Evolutionary conservation across 129 eudicot species (phyloP), one percentile per base, ranked within the genome.

Genomic region (Escallonia rubra): DNA sequence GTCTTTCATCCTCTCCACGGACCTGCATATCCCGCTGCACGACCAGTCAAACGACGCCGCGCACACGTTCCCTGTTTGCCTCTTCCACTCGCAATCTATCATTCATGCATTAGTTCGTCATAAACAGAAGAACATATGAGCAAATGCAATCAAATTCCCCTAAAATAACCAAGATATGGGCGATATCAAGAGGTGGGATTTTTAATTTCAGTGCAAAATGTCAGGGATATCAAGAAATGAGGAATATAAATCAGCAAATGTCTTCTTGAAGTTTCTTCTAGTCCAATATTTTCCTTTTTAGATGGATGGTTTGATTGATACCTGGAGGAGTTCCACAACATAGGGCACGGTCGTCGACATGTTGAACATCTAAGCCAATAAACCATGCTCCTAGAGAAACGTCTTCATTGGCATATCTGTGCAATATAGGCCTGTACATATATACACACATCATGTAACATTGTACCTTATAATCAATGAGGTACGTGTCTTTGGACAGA

Each of bases 301-400:
- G 7, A 5, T 14, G 14, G 39, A 4, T 57, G 9, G 39, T 45
- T 11, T 23, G 34, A 23, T 58, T 48, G 3, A 7, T 48, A 90
- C 95, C 97, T 64, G 95, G 91, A 65, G 95, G 95, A 43, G 95
- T 90, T 61, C 97, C 97, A 68, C 97, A 90, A 68, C 97, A 90
- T 89, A 90, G 79, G 61, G 88, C 74, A 51, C 82, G 88, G 10
- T 86, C 91, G 66, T 90, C 87, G 4, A 90, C 64, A 16, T 90
- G 97, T 63, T 86, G 81, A 23, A 90, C 97, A 59, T 90, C 95
- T 63, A 90, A 66, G 11, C 97, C 97, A 67, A 90, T 81, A n/a
- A 90, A 63, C 97, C 95, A 90, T 3, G 97, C 66, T 0, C 97
- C 97, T 41, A 90, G 71, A 0, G 97, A 81, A 6, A 90, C 97